Percentiles rank a stretch among this genome's conserved stretches.
These are phyloP conservation scores for Suillus alpinus DNA, from an alignment of 768 basidiomycete genomes.

Conservation along the genomic window DNA sequence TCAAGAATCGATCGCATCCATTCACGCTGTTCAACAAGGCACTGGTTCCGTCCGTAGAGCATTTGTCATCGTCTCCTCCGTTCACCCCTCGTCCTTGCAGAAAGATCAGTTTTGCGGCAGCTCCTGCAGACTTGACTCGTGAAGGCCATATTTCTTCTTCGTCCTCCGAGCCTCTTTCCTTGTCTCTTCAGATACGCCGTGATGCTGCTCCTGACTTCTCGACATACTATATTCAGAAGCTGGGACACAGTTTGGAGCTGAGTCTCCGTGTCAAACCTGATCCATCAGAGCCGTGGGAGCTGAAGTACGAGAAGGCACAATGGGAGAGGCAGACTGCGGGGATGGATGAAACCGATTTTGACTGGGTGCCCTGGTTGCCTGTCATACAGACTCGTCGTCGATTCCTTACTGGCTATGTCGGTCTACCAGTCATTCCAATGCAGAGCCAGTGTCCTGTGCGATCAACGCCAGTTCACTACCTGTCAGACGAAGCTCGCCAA, in stretches of 20 bases:
- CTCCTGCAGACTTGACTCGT: not conserved
- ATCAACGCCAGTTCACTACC: slow-evolving; percentile 5
- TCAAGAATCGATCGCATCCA: not conserved
- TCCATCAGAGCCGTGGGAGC: not conserved
- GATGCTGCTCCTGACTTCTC: not conserved
- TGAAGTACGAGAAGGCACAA: not conserved
- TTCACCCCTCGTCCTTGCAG: not conserved
- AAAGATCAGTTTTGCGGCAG: not conserved
- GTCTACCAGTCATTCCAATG: not conserved
- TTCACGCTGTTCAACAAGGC: no score
- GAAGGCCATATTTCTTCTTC: not conserved
- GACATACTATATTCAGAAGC: not conserved
- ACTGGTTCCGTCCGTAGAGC: not conserved
- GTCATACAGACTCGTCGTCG: not conserved
- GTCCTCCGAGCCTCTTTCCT: not conserved
- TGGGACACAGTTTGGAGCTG: not conserved
- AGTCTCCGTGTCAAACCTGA: not conserved
- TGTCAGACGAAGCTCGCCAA: slow-evolving; percentile 3
- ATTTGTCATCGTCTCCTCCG: not conserved
- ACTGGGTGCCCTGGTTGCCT: slow-evolving; percentile 4
- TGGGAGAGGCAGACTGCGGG: not conserved
- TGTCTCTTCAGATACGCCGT: not conserved
- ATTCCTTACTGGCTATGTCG: not conserved
- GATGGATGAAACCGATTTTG: not conserved
- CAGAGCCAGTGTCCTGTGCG: not conserved